Percentiles rank a stretch among this genome's conserved stretches.
These are phyloP conservation scores for Lachancea fermentati DNA, from an alignment of 805 yeast genomes.

Conservation along the genomic window DNA sequence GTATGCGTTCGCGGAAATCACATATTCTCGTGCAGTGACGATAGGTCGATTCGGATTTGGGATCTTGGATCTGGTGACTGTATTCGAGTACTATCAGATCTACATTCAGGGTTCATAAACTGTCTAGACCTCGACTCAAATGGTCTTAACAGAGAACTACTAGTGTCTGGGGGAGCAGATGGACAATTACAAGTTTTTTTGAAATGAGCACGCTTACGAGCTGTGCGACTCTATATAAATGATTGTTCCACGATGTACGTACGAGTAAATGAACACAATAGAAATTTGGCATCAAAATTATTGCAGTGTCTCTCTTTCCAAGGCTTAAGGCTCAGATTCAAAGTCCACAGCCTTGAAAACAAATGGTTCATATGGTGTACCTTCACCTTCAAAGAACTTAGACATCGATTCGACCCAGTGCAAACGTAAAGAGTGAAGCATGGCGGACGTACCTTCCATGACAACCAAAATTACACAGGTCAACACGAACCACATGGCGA, in stretches of 20 bases:
- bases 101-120: slow-evolving; percentile 75
- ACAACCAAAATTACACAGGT: slow-evolving; percentile 64
- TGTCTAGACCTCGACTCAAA: slow-evolving; percentile 36
- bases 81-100: slow-evolving; percentile 45
- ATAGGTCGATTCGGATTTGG: slow-evolving; percentile 72
- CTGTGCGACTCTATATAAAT: too few species aligned
- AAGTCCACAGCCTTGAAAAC: slow-evolving; percentile 34
- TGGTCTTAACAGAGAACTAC: slow-evolving; percentile 13
- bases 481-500: slow-evolving; percentile 70
- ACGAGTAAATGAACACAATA: too few species aligned
- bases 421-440: slow-evolving; percentile 69
- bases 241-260: too few species aligned
- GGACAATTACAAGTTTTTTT: slow-evolving; percentile 20
- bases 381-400: slow-evolving; percentile 74
- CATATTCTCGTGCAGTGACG: slow-evolving; percentile 71
- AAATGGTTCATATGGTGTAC: slow-evolving; percentile 62
- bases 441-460: slow-evolving; percentile 84
- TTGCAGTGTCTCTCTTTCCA: too few species aligned
- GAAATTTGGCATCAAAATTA: too few species aligned
- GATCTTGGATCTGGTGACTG: slow-evolving; percentile 51
- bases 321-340: too few species aligned
- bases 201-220: too few species aligned
- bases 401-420: slow-evolving; percentile 86
- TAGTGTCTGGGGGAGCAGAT: slow-evolving; percentile 23
- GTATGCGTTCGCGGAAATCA: slow-evolving; percentile 73